Base-by-base conservation (phyloP, 495 filamentous ascomycete genomes). In the Penicillium nucicola region DNA sequence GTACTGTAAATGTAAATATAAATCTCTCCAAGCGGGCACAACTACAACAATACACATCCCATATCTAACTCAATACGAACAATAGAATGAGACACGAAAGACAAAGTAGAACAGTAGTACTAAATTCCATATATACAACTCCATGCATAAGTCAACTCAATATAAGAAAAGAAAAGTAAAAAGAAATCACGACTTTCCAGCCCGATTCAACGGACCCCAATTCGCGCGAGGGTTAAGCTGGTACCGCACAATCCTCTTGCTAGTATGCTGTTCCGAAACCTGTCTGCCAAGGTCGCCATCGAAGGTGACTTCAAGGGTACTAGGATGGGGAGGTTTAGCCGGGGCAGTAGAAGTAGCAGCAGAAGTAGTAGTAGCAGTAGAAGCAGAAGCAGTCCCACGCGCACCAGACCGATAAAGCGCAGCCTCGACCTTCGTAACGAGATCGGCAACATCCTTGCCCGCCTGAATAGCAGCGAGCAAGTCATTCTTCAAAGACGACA, bases 121-220 rank as follows among this genome's bases (percentile, higher is more conserved):
- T 28, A 28, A 28, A 28, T 28, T 2, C 7, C 25, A 28, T 28
- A 28, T 8, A 28, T 28, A 28, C 25, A 28, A 28, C 25, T 9
- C 25, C 7, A 28, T n/a, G n/a, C n/a, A n/a, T n/a, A n/a, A n/a
- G n/a, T n/a, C n/a, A n/a, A n/a, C n/a, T 28, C 25, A 8, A 28
- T 9, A 1, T 28, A 1, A 2, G 6, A 28, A 28, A 28, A 8
- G 1, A 1, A 9, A 28, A 28, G 25, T 8, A 37, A 18, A 28
- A 8, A 28, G 32, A 18, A 20, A 53, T 39, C 36, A 56, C 45
- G 20, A 37, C 3, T 57, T 45, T 1, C 66, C 61, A 33, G 92
- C 92, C 40, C 83, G 78, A 56, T 75, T 85, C 83, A 96, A 84
- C 0, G 93, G 93, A 0, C 93, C 93, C 93, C 93, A 98, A 61